phyloP scores from a whole-genome alignment of 2,329 filamentous ascomycete species.

The Trichophaea hybrida region DNA sequence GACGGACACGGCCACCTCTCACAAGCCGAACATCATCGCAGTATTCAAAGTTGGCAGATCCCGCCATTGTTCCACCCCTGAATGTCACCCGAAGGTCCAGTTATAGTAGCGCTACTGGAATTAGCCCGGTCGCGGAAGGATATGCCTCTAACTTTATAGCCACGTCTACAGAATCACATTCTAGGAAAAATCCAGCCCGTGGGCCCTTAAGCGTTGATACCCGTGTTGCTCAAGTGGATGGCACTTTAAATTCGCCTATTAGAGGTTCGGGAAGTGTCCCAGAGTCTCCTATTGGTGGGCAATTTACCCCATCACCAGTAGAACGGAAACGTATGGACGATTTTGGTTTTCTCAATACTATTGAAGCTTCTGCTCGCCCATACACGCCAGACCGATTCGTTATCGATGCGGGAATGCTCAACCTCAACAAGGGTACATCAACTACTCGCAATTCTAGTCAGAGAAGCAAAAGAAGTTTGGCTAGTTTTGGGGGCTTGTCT shows the following conservation, averaged over 20 bases:
- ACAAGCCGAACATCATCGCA: constrained; percentile 3
- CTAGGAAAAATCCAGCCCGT: neutral
- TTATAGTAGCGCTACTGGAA: constrained; percentile 5
- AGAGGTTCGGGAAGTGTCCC: neutral
- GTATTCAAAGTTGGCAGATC: constrained; percentile 1
- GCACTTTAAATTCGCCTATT: neutral
- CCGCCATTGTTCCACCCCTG: neutral
- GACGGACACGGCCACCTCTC: neutral
- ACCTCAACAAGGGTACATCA: neutral
- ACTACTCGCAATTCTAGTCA: constrained; percentile 1
- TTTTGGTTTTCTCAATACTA: constrained; percentile 12
- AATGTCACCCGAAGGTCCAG: neutral
- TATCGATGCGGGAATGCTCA: constrained; percentile 1
- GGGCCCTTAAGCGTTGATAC: neutral
- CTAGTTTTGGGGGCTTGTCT: constrained; percentile 1
- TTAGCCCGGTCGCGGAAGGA: neutral
- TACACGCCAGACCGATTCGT: constrained; percentile 21
- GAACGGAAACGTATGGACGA: constrained; percentile 11
- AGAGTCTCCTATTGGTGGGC: neutral
- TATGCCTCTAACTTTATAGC: neutral
- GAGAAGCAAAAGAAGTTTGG: constrained; percentile 2
- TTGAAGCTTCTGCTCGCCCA: constrained; percentile 10
- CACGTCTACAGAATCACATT: neutral
- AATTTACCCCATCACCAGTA: neutral
- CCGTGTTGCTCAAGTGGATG: neutral